Conservation (phyloP, 2,329 filamentous ascomycete species). For the Sclerotinia nivalis region DNA sequence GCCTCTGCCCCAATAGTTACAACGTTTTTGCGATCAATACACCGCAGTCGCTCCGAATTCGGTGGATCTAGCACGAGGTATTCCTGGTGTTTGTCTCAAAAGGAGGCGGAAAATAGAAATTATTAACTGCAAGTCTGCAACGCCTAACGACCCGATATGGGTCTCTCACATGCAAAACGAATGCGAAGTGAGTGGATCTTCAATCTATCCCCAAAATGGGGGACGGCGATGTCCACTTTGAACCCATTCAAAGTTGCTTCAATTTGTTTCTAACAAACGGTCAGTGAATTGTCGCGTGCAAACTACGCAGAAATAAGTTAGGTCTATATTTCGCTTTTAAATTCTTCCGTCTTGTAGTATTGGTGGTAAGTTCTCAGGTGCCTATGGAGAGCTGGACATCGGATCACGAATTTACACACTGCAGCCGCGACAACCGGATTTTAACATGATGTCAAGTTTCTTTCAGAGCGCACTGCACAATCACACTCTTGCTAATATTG, state of each 20-base stretch:
- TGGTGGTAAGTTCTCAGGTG: neutral
- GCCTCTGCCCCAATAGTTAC: neutral
- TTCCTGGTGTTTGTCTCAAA: neutral
- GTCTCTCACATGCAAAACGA: constrained; percentile 14
- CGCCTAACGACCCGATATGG: constrained; percentile 10
- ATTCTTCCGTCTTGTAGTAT: constrained; percentile 5
- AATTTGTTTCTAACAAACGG: constrained; percentile 2
- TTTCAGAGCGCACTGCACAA: neutral
- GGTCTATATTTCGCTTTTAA: constrained; percentile 1
- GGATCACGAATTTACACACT: constrained; percentile 1
- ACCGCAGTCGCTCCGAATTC: constrained; percentile 19
- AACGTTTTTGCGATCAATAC: constrained; percentile 12
- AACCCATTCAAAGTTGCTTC: neutral
- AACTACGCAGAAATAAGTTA: neutral
- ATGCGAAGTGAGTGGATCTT: neutral
- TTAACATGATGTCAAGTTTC: neutral
- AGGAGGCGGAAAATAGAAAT: constrained; percentile 3
- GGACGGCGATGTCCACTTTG: neutral
- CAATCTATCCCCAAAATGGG: constrained; percentile 7
- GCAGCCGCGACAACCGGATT: constrained; percentile 12
- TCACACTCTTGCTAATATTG: neutral
- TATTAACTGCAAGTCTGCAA: neutral
- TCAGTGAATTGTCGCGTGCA: constrained; percentile 11
- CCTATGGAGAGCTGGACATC: neutral
- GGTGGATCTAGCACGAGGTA: constrained; percentile 18